Evolutionary conservation across 805 yeast genomes (phyloP), one percentile per base, ranked within the genome.

Genomic region (Sungouiozyma intestinalis): DNA sequence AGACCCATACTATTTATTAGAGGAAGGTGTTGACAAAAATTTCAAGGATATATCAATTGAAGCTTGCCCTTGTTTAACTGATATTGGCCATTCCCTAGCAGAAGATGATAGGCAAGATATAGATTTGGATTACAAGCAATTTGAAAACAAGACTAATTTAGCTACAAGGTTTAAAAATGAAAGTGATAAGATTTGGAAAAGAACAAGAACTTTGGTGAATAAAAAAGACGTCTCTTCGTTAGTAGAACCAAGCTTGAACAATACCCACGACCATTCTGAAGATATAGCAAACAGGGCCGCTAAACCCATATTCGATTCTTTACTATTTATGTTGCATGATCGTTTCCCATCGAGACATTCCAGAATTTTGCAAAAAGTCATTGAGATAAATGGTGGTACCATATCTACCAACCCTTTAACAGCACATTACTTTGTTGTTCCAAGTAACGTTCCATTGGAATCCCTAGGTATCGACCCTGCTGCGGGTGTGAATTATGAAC

Each of bases 11-110:
- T 52, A 58, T 38, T 46, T 58, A 19, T 37, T 60, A 18, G 46
- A 54, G 14, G 49, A 49, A 18, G 29, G 41, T 0, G 36, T 46
- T 5, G 50, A 50, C 11, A 29, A 52, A 11, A 47, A 55, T 2
- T 53, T 42, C 15, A 58, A 58, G 1, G 40, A 55, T n/a, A 55
- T 66, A 18, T 71, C 70, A 4, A 33, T 35, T 11, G 60, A 51
- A 11, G 55, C 69, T 2, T 60, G 62, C 35, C 39, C 47, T 29
- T 54, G 62, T 40, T 54, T 63, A 60, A 42, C 45, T 15, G 45
- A 47, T 14, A 21, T 54, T 16, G 42, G 13, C 14, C 16, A 36
- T 13, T 13, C 2, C 15, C 27, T 32, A 14, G 7, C 14, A 13
- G 5, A 36, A 13, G 18, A 27, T 9, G 21, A 11, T 6, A 24